Evolutionary conservation across 495 filamentous ascomycete genomes (phyloP).

Genomic region (Penicillium daleae): DNA sequence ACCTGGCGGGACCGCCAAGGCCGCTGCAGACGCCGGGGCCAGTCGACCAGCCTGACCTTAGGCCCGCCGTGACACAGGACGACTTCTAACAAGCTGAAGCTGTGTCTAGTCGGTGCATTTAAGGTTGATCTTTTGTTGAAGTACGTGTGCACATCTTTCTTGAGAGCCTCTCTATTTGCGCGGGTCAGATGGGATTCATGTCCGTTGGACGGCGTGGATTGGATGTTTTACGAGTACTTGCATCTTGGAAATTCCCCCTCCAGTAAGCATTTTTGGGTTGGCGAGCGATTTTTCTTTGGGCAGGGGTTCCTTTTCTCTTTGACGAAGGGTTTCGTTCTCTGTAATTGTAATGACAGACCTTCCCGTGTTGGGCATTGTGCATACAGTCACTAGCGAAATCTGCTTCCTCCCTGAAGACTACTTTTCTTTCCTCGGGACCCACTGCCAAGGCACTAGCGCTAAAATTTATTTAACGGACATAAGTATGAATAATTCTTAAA

Average conservation of each 20-base stretch:
- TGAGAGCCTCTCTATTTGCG: background rate
- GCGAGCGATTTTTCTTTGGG: conserved; percentile 26
- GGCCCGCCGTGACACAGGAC: background rate
- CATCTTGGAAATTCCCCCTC: conserved; percentile 38
- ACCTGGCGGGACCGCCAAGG: conserved; percentile 24
- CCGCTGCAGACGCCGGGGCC: conserved; percentile 35
- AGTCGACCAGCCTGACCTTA: conserved; percentile 43
- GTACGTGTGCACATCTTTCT: background rate
- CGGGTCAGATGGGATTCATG: conserved; percentile 10
- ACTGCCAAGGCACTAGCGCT: conserved; percentile 6
- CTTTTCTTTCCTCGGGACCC: conserved; percentile 4
- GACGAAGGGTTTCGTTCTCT: conserved; percentile 10
- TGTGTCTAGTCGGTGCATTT: background rate
- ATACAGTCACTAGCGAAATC: conserved; percentile 24
- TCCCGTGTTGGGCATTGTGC: conserved; percentile 26
- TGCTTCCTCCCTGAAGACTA: conserved; percentile 5
- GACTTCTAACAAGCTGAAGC: background rate
- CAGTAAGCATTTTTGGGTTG: conserved; percentile 22
- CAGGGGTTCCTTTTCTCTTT: conserved; percentile 12
- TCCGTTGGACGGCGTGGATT: conserved; percentile 12
- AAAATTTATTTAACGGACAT: conserved; percentile 5
- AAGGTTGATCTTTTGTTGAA: background rate
- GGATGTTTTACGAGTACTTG: conserved; percentile 23
- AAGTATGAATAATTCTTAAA: background rate
- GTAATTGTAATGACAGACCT: conserved; percentile 29